Evolutionary conservation across 2,329 filamentous ascomycete species (phyloP).

Genomic region (Diaporthe sp.): DNA sequence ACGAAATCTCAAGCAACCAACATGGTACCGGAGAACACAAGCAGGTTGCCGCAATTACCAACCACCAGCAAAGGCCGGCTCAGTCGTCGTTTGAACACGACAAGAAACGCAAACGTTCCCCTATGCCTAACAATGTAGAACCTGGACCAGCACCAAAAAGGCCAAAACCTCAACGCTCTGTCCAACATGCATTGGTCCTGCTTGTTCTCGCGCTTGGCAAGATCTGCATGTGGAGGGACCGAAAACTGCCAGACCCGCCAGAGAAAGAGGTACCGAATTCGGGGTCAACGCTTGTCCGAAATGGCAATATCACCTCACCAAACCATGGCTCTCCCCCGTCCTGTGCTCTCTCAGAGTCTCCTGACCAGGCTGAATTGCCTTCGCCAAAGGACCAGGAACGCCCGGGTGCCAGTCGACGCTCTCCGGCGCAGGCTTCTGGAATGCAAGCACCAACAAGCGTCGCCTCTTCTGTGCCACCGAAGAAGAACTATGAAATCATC

Average conservation of each 20-base stretch:
- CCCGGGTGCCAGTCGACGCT: constrained; percentile 57
- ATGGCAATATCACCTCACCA: constrained; percentile 63
- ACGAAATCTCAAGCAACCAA: constrained; percentile 51
- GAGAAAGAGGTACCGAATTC: constrained; percentile 52
- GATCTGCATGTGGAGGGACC: constrained; percentile 70
- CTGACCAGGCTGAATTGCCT: constrained; percentile 53
- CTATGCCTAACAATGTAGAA: constrained; percentile 49
- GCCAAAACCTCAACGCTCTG: constrained; percentile 70
- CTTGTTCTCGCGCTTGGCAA: constrained; percentile 88
- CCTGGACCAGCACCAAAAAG: constrained; percentile 49
- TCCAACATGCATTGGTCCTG: constrained; percentile 84
- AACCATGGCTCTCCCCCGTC: constrained; percentile 66
- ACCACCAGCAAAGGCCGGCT: constrained; percentile 18
- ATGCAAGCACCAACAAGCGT: constrained; percentile 40
- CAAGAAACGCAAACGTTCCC: constrained; percentile 67
- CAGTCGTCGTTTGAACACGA: constrained; percentile 42
- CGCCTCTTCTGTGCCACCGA: constrained; percentile 39
- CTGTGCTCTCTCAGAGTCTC: constrained; percentile 55
- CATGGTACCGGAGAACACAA: constrained; percentile 38
- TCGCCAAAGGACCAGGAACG: constrained; percentile 65
- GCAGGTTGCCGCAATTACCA: constrained; percentile 35
- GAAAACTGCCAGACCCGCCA: constrained; percentile 66
- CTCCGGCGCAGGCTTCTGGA: constrained; percentile 56
- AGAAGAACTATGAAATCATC: constrained; percentile 82
- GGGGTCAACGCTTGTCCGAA: constrained; percentile 55